Evolutionary conservation across 2,329 filamentous ascomycete species (phyloP), one percentile per base, ranked within the genome.

Genomic region (Didymella pinodella): DNA sequence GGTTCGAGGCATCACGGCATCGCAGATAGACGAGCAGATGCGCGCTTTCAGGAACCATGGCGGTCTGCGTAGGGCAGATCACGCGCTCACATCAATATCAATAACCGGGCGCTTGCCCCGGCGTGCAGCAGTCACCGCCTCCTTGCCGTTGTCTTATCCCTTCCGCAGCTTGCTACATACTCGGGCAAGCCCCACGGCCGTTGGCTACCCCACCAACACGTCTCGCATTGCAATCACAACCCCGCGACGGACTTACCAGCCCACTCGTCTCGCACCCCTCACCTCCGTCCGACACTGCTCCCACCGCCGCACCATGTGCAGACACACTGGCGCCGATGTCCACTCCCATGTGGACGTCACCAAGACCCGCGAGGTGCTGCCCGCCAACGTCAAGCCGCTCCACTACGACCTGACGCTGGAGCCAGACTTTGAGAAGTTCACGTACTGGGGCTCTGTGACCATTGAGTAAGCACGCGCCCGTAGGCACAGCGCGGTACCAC

Each of bases 381-480:
- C 94, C 51, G 88, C 89, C 79, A 96, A 97, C 74, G 92, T 97
- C 72, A 90, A 94, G 77, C 93, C 94, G n/a, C 80, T 85, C 38
- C 93, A 98, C 81, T 98, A 98, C 80, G 88, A 96, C 77, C 80
- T 98, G 69, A 95, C 91, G 1, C 84, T 98, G 63, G 95, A 98
- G 81, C 93, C 94, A 54, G 87, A 97, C 81, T 91, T 98, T 69
- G 85, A 90, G 69, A 93, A 90, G 65, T 92, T 95, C 79, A 92
- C 88, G 64, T 98, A 94, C 76, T 86, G 94, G 59, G 94, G 94
- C 65, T 89, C 85, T 11, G 93, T 97, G 51, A 80, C 88, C 57
- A 93, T 98, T 73, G 92, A 97, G 84, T 88, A 81, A 49, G 84
- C 53, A 52, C 20, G 49, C 31, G 45, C 43, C 11, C 43, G 22